phyloP scores from a whole-genome alignment of 2,329 filamentous ascomycete species.

The Chalaropsis thielavioides region DNA sequence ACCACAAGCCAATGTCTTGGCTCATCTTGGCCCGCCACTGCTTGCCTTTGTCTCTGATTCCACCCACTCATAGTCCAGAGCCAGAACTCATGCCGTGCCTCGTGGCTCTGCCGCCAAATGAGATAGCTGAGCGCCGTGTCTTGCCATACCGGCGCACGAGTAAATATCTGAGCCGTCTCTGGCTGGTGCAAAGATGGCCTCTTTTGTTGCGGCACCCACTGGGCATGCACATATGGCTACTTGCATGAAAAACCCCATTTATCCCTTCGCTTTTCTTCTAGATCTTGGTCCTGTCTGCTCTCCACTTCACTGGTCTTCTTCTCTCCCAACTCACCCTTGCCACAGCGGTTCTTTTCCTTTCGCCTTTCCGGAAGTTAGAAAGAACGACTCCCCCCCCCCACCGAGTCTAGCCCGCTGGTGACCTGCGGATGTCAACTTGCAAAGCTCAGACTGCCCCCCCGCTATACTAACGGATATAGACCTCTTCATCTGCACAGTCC shows the following conservation, averaged over 20 bases:
- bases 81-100: neutral
- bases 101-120: neutral
- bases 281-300: neutral
- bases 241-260: neutral
- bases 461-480: neutral
- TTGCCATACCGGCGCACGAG: neutral
- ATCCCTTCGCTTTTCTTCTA: neutral
- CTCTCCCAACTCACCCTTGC: neutral
- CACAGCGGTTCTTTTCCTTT: neutral
- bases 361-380: neutral
- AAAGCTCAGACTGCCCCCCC: neutral
- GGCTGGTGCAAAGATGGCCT: neutral
- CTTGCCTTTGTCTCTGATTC: neutral
- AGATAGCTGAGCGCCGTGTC: conserved; percentile 1
- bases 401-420: neutral
- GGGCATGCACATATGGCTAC: neutral
- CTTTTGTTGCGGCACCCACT: neutral
- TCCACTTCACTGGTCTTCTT: neutral
- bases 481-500: too few species aligned
- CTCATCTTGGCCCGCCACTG: neutral
- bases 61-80: neutral
- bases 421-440: neutral
- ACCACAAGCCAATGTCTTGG: neutral
- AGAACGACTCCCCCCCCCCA: neutral
- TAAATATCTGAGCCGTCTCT: neutral